These are phyloP conservation scores for Scedosporium boydii DNA, from an alignment of 2,329 filamentous ascomycete genomes.

Conservation along the genomic window DNA sequence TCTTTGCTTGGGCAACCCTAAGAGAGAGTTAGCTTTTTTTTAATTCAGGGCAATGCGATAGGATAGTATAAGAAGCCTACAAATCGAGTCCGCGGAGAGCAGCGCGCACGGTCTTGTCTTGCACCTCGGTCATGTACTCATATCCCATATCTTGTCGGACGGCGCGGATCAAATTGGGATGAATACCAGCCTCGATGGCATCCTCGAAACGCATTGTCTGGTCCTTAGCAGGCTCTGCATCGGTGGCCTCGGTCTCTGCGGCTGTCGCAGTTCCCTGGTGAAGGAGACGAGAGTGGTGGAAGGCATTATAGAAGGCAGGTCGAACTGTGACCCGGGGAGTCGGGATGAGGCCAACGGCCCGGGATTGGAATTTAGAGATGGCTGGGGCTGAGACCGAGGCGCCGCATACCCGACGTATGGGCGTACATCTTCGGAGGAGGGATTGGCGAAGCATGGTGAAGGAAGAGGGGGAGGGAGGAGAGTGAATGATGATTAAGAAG, in stretches of 20 bases:
- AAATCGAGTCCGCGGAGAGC: constrained; percentile 74
- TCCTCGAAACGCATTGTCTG: constrained; percentile 33
- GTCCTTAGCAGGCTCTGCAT: background rate
- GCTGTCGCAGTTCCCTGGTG: constrained; percentile 3
- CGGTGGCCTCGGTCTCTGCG: constrained; percentile 5
- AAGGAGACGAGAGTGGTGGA: constrained; percentile 10
- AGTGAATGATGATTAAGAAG: too few relatives aligned
- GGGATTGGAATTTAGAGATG: background rate
- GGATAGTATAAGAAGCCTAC: constrained; percentile 43
- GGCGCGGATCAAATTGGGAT: constrained; percentile 54
- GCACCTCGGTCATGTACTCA: constrained; percentile 85
- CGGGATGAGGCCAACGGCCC: background rate
- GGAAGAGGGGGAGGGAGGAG: background rate
- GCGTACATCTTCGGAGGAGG: constrained; percentile 8
- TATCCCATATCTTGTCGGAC: constrained; percentile 68
- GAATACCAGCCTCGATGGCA: constrained; percentile 39
- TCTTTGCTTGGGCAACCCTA: constrained; percentile 88
- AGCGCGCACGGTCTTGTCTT: constrained; percentile 71
- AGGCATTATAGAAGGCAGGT: constrained; percentile 5
- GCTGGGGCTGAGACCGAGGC: background rate
- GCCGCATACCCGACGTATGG: constrained; percentile 8
- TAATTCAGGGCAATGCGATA: constrained; percentile 1
- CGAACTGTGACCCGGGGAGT: constrained; percentile 4
- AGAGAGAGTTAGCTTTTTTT: constrained; percentile 12
- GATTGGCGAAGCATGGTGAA: constrained; percentile 11